A percentile compares a stretch with the other conserved stretches of the same genome.
Conservation (phyloP, 2,329 filamentous ascomycete genomes). For the Claviceps capensis region DNA sequence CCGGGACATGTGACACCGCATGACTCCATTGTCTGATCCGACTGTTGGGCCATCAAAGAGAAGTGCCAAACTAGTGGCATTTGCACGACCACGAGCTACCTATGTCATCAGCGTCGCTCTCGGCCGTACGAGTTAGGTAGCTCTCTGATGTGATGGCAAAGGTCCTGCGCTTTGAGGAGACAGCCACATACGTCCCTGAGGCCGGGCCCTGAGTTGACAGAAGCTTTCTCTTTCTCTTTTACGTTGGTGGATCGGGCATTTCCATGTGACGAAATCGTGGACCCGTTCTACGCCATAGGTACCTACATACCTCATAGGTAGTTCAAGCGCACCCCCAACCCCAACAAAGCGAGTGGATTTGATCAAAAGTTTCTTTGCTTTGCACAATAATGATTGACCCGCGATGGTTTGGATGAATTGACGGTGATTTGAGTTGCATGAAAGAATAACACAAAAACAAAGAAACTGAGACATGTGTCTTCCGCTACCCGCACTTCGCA, state of each 20-base stretch:
- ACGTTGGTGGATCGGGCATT: not conserved
- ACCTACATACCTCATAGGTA: not conserved
- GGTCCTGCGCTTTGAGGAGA: not conserved
- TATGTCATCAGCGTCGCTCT: no score
- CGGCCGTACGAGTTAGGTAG: no score
- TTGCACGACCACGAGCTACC: no score
- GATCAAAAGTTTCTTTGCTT: not conserved
- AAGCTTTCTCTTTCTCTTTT: not conserved
- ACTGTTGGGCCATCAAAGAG: not conserved
- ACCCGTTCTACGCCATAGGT: not conserved
- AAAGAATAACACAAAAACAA: no score
- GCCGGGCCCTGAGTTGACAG: not conserved
- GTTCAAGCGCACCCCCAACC: not conserved
- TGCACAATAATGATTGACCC: no score
- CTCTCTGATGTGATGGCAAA: not conserved
- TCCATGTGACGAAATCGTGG: not conserved
- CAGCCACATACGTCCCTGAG: not conserved
- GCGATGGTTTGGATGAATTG: not conserved
- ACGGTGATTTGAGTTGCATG: not conserved
- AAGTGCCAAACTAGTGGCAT: not conserved
- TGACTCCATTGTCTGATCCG: not conserved
- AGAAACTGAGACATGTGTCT: no score
- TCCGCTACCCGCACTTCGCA: no score
- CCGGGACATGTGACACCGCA: not conserved
- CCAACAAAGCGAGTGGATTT: not conserved